Base-by-base conservation (phyloP, 495 filamentous ascomycete species). In the Penicillium angulare region DNA sequence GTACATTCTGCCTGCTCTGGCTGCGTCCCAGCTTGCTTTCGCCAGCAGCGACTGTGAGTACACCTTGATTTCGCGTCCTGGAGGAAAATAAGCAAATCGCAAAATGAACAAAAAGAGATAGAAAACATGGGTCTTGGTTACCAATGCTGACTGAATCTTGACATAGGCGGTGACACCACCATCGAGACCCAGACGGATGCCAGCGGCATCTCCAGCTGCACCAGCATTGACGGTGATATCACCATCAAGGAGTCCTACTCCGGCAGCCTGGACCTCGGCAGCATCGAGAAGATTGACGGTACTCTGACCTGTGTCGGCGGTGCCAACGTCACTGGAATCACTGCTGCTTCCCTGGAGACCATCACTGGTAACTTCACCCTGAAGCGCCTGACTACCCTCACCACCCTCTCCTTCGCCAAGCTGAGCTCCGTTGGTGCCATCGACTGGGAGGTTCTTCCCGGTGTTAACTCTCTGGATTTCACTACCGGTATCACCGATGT, bases 101-200 rank as follows among this genome's bases (percentile, higher is more conserved):
- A 12, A 7, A 31, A 2, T 2, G 13, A 12, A 31, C 2, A 2
- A 31, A 6, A 31, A 6, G 13, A 31, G 1, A 6, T 2, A 31
- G 27, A 7, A 6, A 12, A 1, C 27, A 27, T 5, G 26, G 26
- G 27, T n/a, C n/a, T n/a, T n/a, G n/a, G n/a, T n/a, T n/a, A n/a
- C n/a, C n/a, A 5, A 21, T 39, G 21, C 33, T 44, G 1, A 45
- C 27, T 33, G 5, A 32, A 1, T 15, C 12, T 2, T 38, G 12
- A 40, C 16, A 17, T 27, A 49, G 47, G 72, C 49, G 64, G 66
- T 59, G 53, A 53, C 29, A 72, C 79, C 60, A 88, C 79, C 41
- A 80, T 96, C 71, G 68, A 78, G 59, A 83, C 74, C 74, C 71
- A 81, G 57, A 81, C 79, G 61, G 92, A 98, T 75, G 88, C 88